These are phyloP conservation scores for Linum trigynum DNA, from an alignment of 345 rosid genomes.

Conservation along the genomic window DNA sequence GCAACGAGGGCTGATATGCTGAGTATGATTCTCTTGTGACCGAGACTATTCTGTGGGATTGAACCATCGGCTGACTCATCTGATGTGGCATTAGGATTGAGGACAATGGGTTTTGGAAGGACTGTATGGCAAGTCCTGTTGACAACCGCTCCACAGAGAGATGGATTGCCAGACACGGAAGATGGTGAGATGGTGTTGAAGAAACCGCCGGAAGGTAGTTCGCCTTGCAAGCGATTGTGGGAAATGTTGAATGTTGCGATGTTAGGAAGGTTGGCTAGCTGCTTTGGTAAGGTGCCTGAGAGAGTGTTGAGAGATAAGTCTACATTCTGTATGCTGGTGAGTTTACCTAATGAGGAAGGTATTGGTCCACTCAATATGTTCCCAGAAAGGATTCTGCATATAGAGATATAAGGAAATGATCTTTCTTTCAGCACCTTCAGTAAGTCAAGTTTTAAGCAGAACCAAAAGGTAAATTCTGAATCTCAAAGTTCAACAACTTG, in stretches of 20 bases:
- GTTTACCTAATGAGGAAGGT: conserved; percentile 54
- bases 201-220: conserved; percentile 74
- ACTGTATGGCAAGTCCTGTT: conserved; percentile 79
- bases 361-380: conserved; percentile 59
- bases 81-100: conserved; percentile 55
- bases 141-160: conserved; percentile 77
- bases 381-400: conserved; percentile 50
- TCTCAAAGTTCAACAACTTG: too few relatives aligned
- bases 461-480: too few relatives aligned
- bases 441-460: too few relatives aligned
- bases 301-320: conserved; percentile 66
- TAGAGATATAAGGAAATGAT: too few relatives aligned
- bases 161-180: conserved; percentile 65
- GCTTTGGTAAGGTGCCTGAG: conserved; percentile 60
- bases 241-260: conserved; percentile 73
- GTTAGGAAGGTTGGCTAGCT: conserved; percentile 64
- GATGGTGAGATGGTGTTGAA: conserved; percentile 68
- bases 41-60: too few relatives aligned
- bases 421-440: too few relatives aligned
- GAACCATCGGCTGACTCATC: too few relatives aligned
- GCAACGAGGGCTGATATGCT: too few relatives aligned
- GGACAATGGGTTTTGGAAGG: conserved; percentile 86
- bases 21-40: too few relatives aligned
- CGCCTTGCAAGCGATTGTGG: conserved; percentile 69
- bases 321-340: conserved; percentile 45